Base-by-base conservation (phyloP, 495 filamentous ascomycete species). In the Pyronema omphalodes region DNA sequence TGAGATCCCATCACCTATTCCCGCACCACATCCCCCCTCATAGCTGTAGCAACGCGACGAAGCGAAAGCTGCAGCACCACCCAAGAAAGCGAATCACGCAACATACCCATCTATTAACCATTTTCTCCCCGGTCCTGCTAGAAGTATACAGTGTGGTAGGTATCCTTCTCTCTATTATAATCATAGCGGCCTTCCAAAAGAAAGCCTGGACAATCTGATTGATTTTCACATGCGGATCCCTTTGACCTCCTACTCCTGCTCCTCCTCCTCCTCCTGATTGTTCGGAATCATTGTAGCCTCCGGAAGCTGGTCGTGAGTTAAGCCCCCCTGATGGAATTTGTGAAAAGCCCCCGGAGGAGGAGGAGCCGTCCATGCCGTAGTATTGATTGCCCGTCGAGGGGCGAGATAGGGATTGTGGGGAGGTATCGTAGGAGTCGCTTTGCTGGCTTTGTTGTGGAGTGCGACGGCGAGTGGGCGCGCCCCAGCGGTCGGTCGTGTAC, bases 91-190 rank as follows among this genome's bases (percentile, higher is more conserved):
- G 5, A 29, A 29, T 1, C 23, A 29, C 23, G 5, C 23, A 8
- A 76, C 85, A 64, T 82, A 96, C 93, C 91, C 91, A 96, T 78
- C 83, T 86, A 61, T 94, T 95, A 47, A 82, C 73, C 63, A 79
- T 83, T 56, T 76, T 78, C 14, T 69, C 61, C 49, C 76, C 73
- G 39, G 60, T 78, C 71, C 68, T 80, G 71, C 61, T 67, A 55
- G 72, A 77, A 67, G 71, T 59, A 17, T 76, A 71, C 14, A 76
- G 83, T 23, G 80, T 78, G 8, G 86, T 73, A 44, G 77, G 73
- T 46, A 86, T 76, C 51, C 91, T 76, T 35, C 86, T 80, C 51
- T 88, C 80, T 14, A 94, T 69, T 48, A 98, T 83, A 39, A 91
- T 77, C 54, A 91, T 76, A 53, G 87, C 84, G 37, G 85, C 82